Percentiles rank a stretch among this genome's conserved stretches.
Conservation (phyloP, 2,329 filamentous ascomycete species). For the Blastomyces parvus region DNA sequence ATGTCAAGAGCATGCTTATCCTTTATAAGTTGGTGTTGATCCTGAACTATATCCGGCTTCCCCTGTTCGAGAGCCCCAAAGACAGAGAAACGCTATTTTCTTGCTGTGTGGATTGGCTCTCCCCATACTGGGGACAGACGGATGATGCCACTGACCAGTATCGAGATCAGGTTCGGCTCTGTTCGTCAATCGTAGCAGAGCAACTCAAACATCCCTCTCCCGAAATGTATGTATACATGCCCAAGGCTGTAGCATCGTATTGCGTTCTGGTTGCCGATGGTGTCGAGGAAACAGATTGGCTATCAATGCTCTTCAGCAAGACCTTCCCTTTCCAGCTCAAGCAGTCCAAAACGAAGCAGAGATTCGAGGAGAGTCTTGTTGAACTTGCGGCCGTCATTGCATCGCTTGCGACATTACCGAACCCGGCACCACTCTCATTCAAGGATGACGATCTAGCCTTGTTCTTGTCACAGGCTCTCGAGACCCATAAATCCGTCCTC, state of each 20-base stretch:
- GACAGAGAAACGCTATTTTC: constrained; percentile 63
- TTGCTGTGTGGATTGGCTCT: constrained; percentile 83
- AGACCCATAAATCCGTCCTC: constrained; percentile 81
- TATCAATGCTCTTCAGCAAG: constrained; percentile 84
- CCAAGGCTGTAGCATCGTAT: constrained; percentile 85
- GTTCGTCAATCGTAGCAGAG: constrained; percentile 83
- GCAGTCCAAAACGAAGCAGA: constrained; percentile 48
- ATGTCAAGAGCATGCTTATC: constrained; percentile 81
- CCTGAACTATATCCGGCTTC: constrained; percentile 76
- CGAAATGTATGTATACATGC: constrained; percentile 79
- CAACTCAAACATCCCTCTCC: constrained; percentile 69
- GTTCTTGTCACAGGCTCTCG: constrained; percentile 67
- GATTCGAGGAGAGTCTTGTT: constrained; percentile 77
- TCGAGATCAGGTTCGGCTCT: constrained; percentile 84
- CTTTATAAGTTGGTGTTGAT: constrained; percentile 89
- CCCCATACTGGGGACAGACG: constrained; percentile 80
- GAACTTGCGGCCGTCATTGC: constrained; percentile 84
- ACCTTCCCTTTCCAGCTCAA: constrained; percentile 80
- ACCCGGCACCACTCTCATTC: constrained; percentile 64
- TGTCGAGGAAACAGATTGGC: constrained; percentile 47
- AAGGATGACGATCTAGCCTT: constrained; percentile 67
- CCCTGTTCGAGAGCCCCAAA: constrained; percentile 70
- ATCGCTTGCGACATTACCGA: constrained; percentile 64
- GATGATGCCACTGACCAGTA: constrained; percentile 71
- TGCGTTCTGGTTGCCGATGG: constrained; percentile 61